Base-by-base conservation (phyloP, 768 basidiomycete genomes). In the Collybia nuda region DNA sequence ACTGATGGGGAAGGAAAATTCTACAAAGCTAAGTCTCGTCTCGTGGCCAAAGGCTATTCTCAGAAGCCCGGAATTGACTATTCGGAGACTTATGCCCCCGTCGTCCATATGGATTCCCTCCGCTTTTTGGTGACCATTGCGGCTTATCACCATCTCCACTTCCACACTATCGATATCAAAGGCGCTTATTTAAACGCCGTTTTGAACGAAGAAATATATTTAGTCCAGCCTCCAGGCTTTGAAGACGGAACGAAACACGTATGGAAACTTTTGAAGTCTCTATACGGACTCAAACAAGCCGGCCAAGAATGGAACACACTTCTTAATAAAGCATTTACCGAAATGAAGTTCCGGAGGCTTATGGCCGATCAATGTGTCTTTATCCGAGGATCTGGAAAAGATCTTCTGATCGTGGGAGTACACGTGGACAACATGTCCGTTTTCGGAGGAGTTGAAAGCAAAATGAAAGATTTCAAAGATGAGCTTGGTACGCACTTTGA, bases 281-380 rank as follows among this genome's bases (percentile, higher is more conserved):
- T 80, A 3, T 79, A 79, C 46, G 69, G 77, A 0, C 63, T 77
- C 5, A 65, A 67, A 38, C 65, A 67, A 41, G 53, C 67, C 3
- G 58, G 64, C 2, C 53, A 58, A 19, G 55, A 60, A 3, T 70
- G 62, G 66, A 63, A 69, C 48, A 40, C 53, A 3, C 54, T 66
- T 22, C 50, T 66, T 4, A 55, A 66, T 43, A 23, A 8, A 2
- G 38, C 50, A 6, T 50, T 67, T 18, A 18, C 22, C 0, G 24
- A 54, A 14, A 21, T 62, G 0, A 55, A 56, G 17, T 68, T 61
- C 38, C 50, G 21, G 5, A 47, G 52, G 18, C 47, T 60, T 2
- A 40, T 51, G 11, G 51, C 54, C 0, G 57, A 66, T 37, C 57
- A 58, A 17, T 65, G 62, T 46, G 43, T 53, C 32, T 66, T 56